phyloP scores from a whole-genome alignment of 371 early-diverging fungal genomes.

The Mortierella sp. region DNA sequence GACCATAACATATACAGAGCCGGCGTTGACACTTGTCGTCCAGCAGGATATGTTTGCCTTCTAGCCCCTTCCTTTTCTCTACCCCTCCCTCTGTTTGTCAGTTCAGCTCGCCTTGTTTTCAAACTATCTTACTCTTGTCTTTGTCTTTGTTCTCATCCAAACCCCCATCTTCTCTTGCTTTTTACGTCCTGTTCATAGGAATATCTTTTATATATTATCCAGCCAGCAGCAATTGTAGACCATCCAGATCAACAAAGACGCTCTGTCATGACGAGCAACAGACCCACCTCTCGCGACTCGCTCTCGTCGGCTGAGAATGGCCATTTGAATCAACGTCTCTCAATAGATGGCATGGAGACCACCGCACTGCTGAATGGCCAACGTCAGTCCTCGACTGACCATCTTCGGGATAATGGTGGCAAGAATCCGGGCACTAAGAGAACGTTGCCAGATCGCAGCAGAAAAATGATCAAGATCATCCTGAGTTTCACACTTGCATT shows the following conservation, averaged over 20 bases:
- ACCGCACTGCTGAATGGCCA: slow-evolving; percentile 2
- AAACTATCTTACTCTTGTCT: neutral
- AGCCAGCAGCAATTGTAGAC: no score
- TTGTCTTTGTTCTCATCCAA: neutral
- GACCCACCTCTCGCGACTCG: no score
- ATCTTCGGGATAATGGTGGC: neutral
- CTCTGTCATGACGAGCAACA: no score
- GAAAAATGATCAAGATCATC: slow-evolving; percentile 21
- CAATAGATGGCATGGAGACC: no score
- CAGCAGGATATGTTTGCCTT: no score
- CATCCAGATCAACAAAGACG: no score
- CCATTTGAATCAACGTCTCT: no score
- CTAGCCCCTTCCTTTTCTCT: neutral
- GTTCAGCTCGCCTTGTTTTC: neutral
- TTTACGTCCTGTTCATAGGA: no score
- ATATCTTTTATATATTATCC: no score
- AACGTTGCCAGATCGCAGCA: slow-evolving; percentile 15
- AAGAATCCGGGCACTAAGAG: slow-evolving; percentile 13
- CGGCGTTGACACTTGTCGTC: no score
- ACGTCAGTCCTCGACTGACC: neutral
- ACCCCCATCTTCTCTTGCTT: neutral
- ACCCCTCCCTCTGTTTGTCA: neutral
- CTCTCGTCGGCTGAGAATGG: no score
- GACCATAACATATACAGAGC: no score
- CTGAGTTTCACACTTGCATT: slow-evolving; percentile 17